Conservation (phyloP, 768 basidiomycete species). For the Mycena alexandri region DNA sequence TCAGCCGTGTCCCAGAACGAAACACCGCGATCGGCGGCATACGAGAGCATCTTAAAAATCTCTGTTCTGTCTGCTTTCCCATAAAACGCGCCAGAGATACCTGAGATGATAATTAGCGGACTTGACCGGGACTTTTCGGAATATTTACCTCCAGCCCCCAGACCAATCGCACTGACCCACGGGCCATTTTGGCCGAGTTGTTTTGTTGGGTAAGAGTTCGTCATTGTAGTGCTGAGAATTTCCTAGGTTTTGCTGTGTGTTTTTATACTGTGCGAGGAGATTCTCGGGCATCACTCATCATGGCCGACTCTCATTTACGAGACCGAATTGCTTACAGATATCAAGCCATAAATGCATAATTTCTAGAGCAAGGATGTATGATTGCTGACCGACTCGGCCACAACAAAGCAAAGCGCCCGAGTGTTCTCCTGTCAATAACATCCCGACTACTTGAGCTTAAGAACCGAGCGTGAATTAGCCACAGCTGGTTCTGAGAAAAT, state of each 20-base stretch:
- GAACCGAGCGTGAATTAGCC: too few species aligned
- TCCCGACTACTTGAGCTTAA: too few species aligned
- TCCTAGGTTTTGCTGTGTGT: not conserved
- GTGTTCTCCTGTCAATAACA: too few species aligned
- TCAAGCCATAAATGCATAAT: too few species aligned
- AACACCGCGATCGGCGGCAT: constrained; percentile 48
- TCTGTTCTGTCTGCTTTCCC: constrained; percentile 28
- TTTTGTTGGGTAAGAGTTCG: constrained; percentile 23
- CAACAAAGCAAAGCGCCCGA: too few species aligned
- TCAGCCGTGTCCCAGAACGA: constrained; percentile 61
- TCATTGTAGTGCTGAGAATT: constrained; percentile 10
- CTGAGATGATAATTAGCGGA: constrained; percentile 5
- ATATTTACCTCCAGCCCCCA: constrained; percentile 29
- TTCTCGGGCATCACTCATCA: constrained; percentile 14
- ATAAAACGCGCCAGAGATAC: constrained; percentile 36
- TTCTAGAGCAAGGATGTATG: too few species aligned
- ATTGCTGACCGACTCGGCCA: too few species aligned
- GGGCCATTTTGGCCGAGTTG: constrained; percentile 31
- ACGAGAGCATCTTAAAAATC: constrained; percentile 24
- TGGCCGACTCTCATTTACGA: constrained; percentile 1
- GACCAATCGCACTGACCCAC: constrained; percentile 29
- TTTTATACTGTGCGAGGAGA: not conserved
- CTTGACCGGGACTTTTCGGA: not conserved
- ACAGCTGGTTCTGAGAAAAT: too few species aligned
- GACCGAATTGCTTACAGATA: constrained; percentile 1